A percentile compares a stretch with the other conserved stretches of the same genome.
Conservation (phyloP, 306 rosid species). For the Glycine tomentella region DNA sequence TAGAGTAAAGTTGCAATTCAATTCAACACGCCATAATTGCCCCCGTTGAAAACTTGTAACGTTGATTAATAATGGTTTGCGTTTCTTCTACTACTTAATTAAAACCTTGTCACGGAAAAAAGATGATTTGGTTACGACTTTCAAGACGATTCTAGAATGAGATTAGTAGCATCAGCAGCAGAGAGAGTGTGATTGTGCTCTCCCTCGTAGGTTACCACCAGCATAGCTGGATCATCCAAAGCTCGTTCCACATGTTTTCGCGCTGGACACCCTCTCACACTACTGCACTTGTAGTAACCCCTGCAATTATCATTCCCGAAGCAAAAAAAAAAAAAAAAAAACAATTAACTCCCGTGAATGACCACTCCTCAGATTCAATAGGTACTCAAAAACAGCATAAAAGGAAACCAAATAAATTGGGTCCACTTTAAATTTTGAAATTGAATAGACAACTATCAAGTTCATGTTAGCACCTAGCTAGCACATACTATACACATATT, state of each 20-base stretch:
- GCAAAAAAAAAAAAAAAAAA: too few relatives aligned
- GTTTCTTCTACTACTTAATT: background rate
- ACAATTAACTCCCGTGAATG: background rate
- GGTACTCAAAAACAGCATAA: background rate
- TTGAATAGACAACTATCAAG: too few relatives aligned
- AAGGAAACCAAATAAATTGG: background rate
- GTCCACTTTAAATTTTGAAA: too few relatives aligned
- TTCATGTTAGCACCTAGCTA: too few relatives aligned
- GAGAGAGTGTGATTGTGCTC: conserved; percentile 88
- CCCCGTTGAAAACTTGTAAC: conserved; percentile 31
- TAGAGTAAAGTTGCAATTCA: conserved; percentile 34
- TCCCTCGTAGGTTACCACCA: conserved; percentile 92
- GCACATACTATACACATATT: too few relatives aligned
- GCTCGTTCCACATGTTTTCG: conserved; percentile 96
- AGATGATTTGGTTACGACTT: conserved; percentile 36
- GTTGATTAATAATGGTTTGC: background rate
- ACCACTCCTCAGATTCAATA: background rate
- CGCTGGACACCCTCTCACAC: conserved; percentile 97
- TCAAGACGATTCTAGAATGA: conserved; percentile 80
- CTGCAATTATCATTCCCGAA: conserved; percentile 45
- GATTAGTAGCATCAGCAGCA: conserved; percentile 71
- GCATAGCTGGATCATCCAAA: conserved; percentile 83
- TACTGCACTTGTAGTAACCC: conserved; percentile 98
- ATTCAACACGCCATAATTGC: conserved; percentile 45
- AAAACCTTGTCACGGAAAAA: background rate